phyloP scores from a whole-genome alignment of 2,329 filamentous ascomycete species.

The Nothopassalora personata region DNA sequence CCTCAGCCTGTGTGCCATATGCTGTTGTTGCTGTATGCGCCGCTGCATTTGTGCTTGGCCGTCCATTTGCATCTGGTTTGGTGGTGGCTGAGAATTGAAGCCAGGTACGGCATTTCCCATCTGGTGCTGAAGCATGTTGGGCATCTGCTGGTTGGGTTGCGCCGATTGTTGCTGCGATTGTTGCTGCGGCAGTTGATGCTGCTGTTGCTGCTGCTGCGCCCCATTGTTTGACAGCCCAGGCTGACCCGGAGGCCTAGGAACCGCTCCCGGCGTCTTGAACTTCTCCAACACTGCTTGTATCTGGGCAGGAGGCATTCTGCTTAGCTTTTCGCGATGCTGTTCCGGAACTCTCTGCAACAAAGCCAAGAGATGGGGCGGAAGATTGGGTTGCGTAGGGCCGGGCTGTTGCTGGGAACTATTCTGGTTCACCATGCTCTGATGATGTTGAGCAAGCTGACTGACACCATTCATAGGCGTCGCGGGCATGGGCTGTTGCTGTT shows the following conservation, averaged over 20 bases:
- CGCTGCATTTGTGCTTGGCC: slow-evolving; percentile 11
- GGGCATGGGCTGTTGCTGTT: slow-evolving; percentile 24
- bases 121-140: slow-evolving; percentile 11
- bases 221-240: slow-evolving; percentile 14
- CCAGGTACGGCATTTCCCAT: slow-evolving; percentile 18
- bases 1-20: slow-evolving; percentile 12
- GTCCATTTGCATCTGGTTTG: slow-evolving; percentile 13
- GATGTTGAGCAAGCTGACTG: slow-evolving; percentile 27
- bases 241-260: slow-evolving; percentile 9
- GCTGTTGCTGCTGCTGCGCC: slow-evolving; percentile 3
- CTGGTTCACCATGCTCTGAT: slow-evolving; percentile 30
- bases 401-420: slow-evolving; percentile 34
- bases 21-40: slow-evolving; percentile 11
- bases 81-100: slow-evolving; percentile 19
- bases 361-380: not conserved
- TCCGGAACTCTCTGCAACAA: slow-evolving; percentile 13
- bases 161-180: not conserved
- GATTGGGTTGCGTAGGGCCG: not conserved
- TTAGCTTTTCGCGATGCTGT: slow-evolving; percentile 17
- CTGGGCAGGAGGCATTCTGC: slow-evolving; percentile 13
- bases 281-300: slow-evolving; percentile 10
- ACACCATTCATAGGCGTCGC: slow-evolving; percentile 23
- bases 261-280: slow-evolving; percentile 4
- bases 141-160: slow-evolving; percentile 4
- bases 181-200: not conserved